Percentiles rank a stretch among this genome's conserved stretches.
These are phyloP conservation scores for Neurospora hispaniola DNA, from an alignment of 495 filamentous ascomycete genomes.

Conservation along the genomic window DNA sequence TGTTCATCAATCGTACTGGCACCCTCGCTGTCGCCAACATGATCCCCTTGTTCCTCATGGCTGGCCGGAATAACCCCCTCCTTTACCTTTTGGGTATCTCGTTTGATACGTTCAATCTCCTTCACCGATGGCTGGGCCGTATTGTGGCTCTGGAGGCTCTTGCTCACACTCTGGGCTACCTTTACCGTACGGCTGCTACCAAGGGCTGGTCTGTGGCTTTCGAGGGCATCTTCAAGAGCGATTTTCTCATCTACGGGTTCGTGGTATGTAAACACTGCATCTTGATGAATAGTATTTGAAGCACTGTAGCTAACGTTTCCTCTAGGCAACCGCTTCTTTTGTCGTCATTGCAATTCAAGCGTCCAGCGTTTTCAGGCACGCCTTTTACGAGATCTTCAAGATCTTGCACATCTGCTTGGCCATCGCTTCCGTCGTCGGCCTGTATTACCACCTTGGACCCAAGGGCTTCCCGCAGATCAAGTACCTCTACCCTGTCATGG, in stretches of 20 bases:
- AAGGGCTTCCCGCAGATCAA: constrained; percentile 48
- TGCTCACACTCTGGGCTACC: constrained; percentile 47
- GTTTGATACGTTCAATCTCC: constrained; percentile 69
- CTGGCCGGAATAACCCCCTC: constrained; percentile 51
- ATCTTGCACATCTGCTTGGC: constrained; percentile 64
- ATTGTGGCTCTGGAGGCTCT: constrained; percentile 58
- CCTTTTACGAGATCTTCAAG: constrained; percentile 86
- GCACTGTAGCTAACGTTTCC: constrained; percentile 10
- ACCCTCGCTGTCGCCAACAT: constrained; percentile 72
- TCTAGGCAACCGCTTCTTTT: constrained; percentile 47
- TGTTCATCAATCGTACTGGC: constrained; percentile 66
- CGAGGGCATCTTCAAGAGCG: constrained; percentile 20
- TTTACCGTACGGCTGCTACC: constrained; percentile 16
- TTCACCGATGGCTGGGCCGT: constrained; percentile 70
- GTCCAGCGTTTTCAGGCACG: constrained; percentile 65
- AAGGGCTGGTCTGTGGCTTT: constrained; percentile 37
- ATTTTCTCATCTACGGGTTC: constrained; percentile 42
- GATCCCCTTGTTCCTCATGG: constrained; percentile 47
- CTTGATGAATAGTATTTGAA: too few species aligned
- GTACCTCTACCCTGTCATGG: constrained; percentile 50
- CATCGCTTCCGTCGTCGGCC: constrained; percentile 49
- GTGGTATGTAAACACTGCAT: constrained; percentile 33
- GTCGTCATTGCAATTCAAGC: constrained; percentile 59
- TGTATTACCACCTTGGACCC: constrained; percentile 60
- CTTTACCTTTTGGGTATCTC: constrained; percentile 52